Evolutionary conservation across 805 yeast species (phyloP), one percentile per base, ranked within the genome.

Genomic region (Torulaspora gathmanii): DNA sequence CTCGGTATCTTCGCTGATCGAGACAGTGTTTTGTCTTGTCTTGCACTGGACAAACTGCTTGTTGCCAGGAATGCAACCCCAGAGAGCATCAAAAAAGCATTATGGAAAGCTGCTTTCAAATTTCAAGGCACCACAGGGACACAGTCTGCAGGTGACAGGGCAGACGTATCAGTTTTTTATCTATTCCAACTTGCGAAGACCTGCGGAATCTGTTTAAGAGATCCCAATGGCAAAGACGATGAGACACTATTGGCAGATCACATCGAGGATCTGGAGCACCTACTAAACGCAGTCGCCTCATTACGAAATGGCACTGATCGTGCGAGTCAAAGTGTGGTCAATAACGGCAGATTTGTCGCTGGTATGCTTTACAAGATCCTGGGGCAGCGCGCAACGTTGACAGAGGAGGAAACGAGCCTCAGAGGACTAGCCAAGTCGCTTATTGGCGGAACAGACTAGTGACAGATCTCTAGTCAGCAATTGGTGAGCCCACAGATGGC

Each of bases 141-240:
- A 27, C 34, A 41, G 19, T 28, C 43, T 16, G 25, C 16, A 2
- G 38, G 42, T 26, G 40, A 12, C 27, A 35, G 9, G 44, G 33
- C 17, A 11, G 40, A 13, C 49, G 41, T 63, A 1, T 47, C 63
- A 1, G 38, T 57, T 3, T 46, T 53, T 27, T 50, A 46, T 16
- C 33, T 61, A 29, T 64, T 62, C 47, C 65, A 62, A 45, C 38
- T 64, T 10, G 54, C 58, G 4, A 63, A 63, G 44, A 56, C 68
- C 1, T 40, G 61, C 9, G 68, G 69, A 12, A 50, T 64, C 17
- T 60, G 55, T 23, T 46, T 63, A 11, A 55, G 46, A 20, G 52
- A 46, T 2, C 17, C 27, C 1, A 37, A 28, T 4, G 33, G 31
- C 2, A 34, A 28, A 2, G 22, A 35, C 3, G 42, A 29, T 10